Conservation (phyloP, 441 rosid genomes). For the Flueggea neowawraea region DNA sequence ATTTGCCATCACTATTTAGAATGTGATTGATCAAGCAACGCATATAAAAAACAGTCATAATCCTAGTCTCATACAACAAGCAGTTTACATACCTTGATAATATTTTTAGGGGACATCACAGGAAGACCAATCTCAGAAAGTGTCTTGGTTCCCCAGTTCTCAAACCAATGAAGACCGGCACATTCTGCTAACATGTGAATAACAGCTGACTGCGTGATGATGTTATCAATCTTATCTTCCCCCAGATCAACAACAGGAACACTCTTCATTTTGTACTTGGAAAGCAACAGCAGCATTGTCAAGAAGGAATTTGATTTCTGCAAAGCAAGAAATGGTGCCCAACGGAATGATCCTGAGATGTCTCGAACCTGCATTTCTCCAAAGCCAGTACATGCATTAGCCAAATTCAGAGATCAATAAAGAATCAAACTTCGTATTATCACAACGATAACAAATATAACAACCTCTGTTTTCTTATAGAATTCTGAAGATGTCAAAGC, state of each 20-base stretch:
- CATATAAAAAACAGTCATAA: not conserved
- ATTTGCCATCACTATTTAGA: too few species aligned
- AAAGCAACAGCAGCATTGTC: conserved; percentile 91
- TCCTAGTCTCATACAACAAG: conserved; percentile 1
- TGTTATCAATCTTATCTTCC: conserved; percentile 72
- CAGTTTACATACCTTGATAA: conserved; percentile 52
- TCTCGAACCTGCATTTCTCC: conserved; percentile 71
- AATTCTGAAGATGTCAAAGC: conserved; percentile 77
- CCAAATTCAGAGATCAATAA: not conserved
- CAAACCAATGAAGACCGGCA: conserved; percentile 88
- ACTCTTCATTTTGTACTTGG: conserved; percentile 99
- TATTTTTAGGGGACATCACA: conserved; percentile 35
- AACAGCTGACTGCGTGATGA: conserved; percentile 90
- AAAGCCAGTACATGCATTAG: conserved; percentile 4
- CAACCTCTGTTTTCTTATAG: conserved; percentile 82
- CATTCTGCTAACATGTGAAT: conserved; percentile 99
- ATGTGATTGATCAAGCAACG: too few species aligned
- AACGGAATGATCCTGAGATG: conserved; percentile 91
- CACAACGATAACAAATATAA: not conserved
- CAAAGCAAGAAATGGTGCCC: conserved; percentile 98
- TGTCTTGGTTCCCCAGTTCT: conserved; percentile 86
- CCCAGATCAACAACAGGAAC: conserved; percentile 84
- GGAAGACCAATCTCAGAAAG: conserved; percentile 94
- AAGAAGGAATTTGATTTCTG: conserved; percentile 85
- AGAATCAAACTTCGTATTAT: conserved; percentile 3